Base-by-base conservation (phyloP, 805 yeast genomes). In the Henningerozyma blattae region DNA sequence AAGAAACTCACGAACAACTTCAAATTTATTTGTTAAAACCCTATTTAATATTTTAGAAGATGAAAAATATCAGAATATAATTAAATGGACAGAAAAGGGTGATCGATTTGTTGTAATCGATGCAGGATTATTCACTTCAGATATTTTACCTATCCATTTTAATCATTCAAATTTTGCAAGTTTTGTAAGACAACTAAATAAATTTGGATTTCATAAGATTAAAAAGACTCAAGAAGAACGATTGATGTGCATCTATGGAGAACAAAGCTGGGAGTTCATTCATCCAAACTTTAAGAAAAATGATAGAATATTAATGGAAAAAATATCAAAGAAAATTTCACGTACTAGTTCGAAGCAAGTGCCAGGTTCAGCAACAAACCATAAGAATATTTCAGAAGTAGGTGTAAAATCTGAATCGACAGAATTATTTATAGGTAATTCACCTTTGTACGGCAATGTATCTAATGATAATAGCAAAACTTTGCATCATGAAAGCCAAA, bases 171-270 rank as follows among this genome's bases (percentile, higher is more conserved):
- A 91, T 61, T 91, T 87, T 61, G 87, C 96, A 26, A 74, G 86
- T 45, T 89, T 89, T 62, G 96, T 89, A 15, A 72, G 98, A 30
- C 97, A 89, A 56, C 65, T 89, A 47, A 89, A 89, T 67, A 89
- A 91, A 58, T 89, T 89, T 53, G 97, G 87, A 57, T 91, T 91
- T 64, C 97, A 91, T 64, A 89, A 89, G 60, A 93, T 91, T 31
- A 83, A 87, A 52, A 65, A 72, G 31, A 62, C 80, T 27, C 70
- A 65, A 37, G 86, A 76, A 44, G 81, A 72, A 40, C 69, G 68
- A 46, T 9, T 27, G n/a, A 16, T 27, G 30, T 15, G 18, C 7
- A 27, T 13, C 22, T 24, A 25, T 15, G 29, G 18, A 17, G 24
- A 18, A 22, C 4, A 4, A 5, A 26, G 15, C 5, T 4, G 12